Evolutionary conservation across 208 protist species (phyloP), one percentile per base, ranked within the genome.

Genomic region (Trypanosoma scelopori): DNA sequence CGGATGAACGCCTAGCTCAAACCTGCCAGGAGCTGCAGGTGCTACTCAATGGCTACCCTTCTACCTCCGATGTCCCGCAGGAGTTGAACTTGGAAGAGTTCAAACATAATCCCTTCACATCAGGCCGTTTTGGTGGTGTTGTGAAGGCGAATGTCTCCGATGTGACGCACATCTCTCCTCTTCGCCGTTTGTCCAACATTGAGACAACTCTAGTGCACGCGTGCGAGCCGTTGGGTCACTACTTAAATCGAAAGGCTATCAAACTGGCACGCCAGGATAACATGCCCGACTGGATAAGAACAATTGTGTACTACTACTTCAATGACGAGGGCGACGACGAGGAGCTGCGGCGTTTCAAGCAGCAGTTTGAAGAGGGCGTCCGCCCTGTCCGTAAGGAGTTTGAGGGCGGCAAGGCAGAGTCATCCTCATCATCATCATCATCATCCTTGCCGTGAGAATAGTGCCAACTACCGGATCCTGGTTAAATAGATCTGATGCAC

Each of bases 291-390:
- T 79, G 56, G 60, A 3, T 91, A 27, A 64, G 74, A 56, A 76
- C 65, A 6, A 27, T 89, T 37, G 68, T 91, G n/a, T 89, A 87
- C 56, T 76, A 81, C 61, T 82, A 84, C 65, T 76, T 87, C 32
- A 84, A 78, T 72, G 81, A 89, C 25, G 75, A 69, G 11, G 57
- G 56, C n/a, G 72, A 90, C 41, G 74, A 81, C 52, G 55, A 68
- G 18, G 78, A 82, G 27, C 20, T 69, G 13, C 22, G 20, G n/a
- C 18, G 9, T 12, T 46, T 20, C n/a, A 28, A 23, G 13, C 6
- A 52, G 25, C 4, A 65, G 22, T 69, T 64, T 35, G 57, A 37
- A 13, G 70, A 76, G n/a, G 62, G 62, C 4, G 42, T 69, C 12
- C 62, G 47, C n/a, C 70, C 57, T 28, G 64, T 76, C 18, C 48